A percentile compares a stretch with the other conserved stretches of the same genome.
Conservation (phyloP, 148 eudicot genomes). For the Camellia sinensis region DNA sequence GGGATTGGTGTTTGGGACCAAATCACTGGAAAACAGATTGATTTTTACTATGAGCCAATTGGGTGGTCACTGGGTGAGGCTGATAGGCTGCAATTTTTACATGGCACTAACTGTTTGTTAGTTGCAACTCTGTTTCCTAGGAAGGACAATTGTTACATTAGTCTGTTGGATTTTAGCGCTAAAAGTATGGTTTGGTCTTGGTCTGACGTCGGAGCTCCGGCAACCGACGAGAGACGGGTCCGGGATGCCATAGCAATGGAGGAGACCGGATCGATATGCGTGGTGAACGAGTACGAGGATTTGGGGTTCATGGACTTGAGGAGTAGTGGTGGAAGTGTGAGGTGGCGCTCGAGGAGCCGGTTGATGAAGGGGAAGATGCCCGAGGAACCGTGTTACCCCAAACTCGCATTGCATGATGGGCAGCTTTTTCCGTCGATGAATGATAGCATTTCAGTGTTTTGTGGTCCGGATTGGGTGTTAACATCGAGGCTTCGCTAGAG, state of each 20-base stretch:
- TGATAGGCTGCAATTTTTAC: constrained; percentile 74
- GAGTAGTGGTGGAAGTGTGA: constrained; percentile 37
- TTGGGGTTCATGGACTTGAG: constrained; percentile 88
- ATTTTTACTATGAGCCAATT: constrained; percentile 76
- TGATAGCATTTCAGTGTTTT: constrained; percentile 74
- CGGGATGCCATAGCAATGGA: constrained; percentile 81
- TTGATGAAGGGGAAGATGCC: constrained; percentile 60
- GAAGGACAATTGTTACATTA: constrained; percentile 83
- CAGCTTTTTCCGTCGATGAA: constrained; percentile 84
- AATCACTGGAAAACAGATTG: constrained; percentile 67
- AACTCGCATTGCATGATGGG: constrained; percentile 66
- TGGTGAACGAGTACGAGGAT: constrained; percentile 85
- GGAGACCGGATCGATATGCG: constrained; percentile 58
- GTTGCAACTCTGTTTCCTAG: constrained; percentile 83
- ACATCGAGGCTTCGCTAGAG: constrained; percentile 73
- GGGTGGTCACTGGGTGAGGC: constrained; percentile 94
- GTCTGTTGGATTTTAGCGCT: constrained; percentile 66
- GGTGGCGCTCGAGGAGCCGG: constrained; percentile 84
- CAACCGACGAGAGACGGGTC: constrained; percentile 59
- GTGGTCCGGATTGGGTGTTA: constrained; percentile 82
- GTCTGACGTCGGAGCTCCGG: constrained; percentile 56
- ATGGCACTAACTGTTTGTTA: constrained; percentile 53
- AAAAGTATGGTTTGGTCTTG: constrained; percentile 83
- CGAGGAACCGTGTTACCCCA: constrained; percentile 84
- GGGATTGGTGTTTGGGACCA: constrained; percentile 92